Evolutionary conservation across 495 filamentous ascomycete genomes (phyloP).

Genomic region (Schizothecium vesticola): DNA sequence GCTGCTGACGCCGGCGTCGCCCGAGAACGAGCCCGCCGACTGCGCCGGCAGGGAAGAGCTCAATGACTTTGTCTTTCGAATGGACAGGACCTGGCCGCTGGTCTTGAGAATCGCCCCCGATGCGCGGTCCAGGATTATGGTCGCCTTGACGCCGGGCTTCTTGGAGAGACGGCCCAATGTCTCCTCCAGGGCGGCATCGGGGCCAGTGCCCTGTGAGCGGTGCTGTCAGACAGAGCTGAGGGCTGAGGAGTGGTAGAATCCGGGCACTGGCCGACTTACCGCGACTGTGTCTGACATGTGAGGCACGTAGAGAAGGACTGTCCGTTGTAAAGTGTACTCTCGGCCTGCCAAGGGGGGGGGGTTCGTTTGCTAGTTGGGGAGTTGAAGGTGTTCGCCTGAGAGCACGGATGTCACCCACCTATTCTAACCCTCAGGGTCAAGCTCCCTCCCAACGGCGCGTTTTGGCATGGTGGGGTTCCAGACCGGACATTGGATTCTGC

Average conservation of each 20-base stretch:
- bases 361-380: not conserved
- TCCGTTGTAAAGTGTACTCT: not conserved
- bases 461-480: not conserved
- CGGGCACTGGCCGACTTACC: slow-evolving; percentile 10
- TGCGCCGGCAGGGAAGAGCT: slow-evolving; percentile 30
- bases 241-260: not conserved
- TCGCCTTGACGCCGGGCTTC: slow-evolving; percentile 61
- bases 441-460: not conserved
- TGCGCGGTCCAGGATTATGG: slow-evolving; percentile 54
- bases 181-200: slow-evolving; percentile 37
- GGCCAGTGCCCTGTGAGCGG: slow-evolving; percentile 12
- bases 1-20: slow-evolving; percentile 23
- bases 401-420: not conserved
- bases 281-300: slow-evolving; percentile 18
- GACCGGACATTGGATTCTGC: slow-evolving; percentile 26
- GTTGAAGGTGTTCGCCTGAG: not conserved
- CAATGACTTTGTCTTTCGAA: slow-evolving; percentile 34
- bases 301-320: not conserved
- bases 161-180: slow-evolving; percentile 55
- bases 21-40: slow-evolving; percentile 32
- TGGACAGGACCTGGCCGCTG: slow-evolving; percentile 49
- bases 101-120: slow-evolving; percentile 59
- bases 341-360: not conserved
- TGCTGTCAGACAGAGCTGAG: not conserved
- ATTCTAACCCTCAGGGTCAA: not conserved